Evolutionary conservation across 345 rosid species (phyloP), one percentile per base, ranked within the genome.

Genomic region (Gossypium arboreum): DNA sequence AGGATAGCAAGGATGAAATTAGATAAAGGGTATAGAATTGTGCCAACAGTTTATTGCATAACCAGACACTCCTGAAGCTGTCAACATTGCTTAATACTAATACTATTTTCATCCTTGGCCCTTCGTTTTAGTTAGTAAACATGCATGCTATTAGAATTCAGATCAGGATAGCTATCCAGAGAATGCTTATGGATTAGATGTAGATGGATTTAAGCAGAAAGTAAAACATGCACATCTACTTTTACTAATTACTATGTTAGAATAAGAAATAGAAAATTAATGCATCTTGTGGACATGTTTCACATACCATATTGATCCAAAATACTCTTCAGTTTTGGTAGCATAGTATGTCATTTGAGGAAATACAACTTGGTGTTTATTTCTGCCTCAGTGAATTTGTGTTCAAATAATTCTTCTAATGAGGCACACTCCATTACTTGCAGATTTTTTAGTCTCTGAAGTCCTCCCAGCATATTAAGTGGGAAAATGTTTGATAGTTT

Each of bases 301-400:
- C 52, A 48, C 65, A 50, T 78, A 78, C 81, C 81, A 69, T 43
- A 16, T 62, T 41, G 39, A 74, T n/a, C 57, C 68, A 60, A 50
- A 79, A 61, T 13, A 79, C 24, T 12, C 50, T 20, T 41, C 17
- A 81, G 24, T 1, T 54, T 18, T n/a, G 59, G 63, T 18, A 81
- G 74, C 4, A 17, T 7, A 13, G 0, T 0, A 1, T 17, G 50
- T 43, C 20, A 75, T 12, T 12, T 64, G 39, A 48, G 80, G 76
- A 54, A 77, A 74, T 8, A 55, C 22, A 52, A 55, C 51, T 50
- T 20, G 1, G 39, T 52, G 47, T 25, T 51, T 64, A 25, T 8
- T 62, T 56, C 73, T 3, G 25, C 41, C 11, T 24, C 48, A 39
- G 62, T 48, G 12, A 12, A 41, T 41, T 54, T 2, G 25, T 20